Percentiles rank a stretch among this genome's conserved stretches.
Conservation (phyloP, 108 stramenopile species). For the Asterionellopsis glacialis region DNA sequence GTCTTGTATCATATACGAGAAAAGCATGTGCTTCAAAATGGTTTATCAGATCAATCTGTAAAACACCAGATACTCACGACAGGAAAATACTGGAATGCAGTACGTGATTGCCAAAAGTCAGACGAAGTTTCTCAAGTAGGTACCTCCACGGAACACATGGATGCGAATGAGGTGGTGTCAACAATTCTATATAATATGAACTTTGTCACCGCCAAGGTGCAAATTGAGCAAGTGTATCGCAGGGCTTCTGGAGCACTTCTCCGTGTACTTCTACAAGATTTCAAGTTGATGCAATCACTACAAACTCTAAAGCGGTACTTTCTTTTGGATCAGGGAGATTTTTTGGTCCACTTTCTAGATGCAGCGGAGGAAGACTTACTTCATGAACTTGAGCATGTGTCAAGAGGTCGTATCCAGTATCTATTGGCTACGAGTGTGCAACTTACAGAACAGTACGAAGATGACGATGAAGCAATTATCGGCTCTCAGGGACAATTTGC, state of each 20-base stretch:
- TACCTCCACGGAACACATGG: conserved; percentile 9
- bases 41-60: conserved; percentile 17
- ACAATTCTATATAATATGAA: conserved; percentile 30
- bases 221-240: conserved; percentile 62
- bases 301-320: conserved; percentile 91
- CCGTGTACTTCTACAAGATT: conserved; percentile 57
- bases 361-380: conserved; percentile 82
- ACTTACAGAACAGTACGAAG: conserved; percentile 26
- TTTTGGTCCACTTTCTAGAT: conserved; percentile 94
- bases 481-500: neutral
- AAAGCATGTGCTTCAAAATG: conserved; percentile 41
- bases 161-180: conserved; percentile 8
- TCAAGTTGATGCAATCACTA: conserved; percentile 60
- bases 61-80: conserved; percentile 68
- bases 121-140: conserved; percentile 12
- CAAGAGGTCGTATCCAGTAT: conserved; percentile 77
- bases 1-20: conserved; percentile 45
- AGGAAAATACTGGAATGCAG: conserved; percentile 94
- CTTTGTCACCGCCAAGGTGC: conserved; percentile 41
- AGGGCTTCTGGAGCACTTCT: conserved; percentile 69
- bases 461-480: neutral
- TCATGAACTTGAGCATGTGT: conserved; percentile 46
- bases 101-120: conserved; percentile 48
- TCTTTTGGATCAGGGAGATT: conserved; percentile 96
- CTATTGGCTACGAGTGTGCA: conserved; percentile 69